A percentile compares a stretch with the other conserved stretches of the same genome.
These are phyloP conservation scores for Rhodomyrtus tomentosa DNA, from an alignment of 345 rosid genomes.

Conservation along the genomic window DNA sequence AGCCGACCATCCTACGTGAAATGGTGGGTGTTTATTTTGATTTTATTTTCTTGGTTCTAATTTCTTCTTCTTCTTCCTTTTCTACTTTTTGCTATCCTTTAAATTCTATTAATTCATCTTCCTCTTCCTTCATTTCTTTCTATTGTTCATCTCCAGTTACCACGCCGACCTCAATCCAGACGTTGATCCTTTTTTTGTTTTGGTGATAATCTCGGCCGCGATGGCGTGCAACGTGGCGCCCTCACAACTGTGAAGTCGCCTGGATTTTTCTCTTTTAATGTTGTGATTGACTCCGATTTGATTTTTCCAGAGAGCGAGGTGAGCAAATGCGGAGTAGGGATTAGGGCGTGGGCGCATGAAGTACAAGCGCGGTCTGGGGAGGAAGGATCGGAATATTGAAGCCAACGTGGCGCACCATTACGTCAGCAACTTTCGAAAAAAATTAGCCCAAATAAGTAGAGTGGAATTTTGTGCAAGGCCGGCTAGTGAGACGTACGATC, in stretches of 20 bases:
- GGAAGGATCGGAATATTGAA: neutral
- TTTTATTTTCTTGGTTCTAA: no score
- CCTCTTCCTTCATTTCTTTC: no score
- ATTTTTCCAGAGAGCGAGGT: neutral
- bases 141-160: no score
- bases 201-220: neutral
- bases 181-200: neutral
- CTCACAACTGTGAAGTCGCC: neutral
- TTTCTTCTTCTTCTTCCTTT: no score
- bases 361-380: neutral
- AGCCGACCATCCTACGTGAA: no score
- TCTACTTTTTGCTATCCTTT: no score
- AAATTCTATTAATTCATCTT: no score
- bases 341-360: neutral
- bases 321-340: neutral
- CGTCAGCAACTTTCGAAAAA: neutral
- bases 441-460: no score
- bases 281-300: neutral
- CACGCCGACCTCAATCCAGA: no score
- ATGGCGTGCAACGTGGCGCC: no score
- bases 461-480: neutral
- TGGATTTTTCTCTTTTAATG: neutral
- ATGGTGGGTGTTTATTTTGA: no score
- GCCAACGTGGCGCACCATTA: neutral
- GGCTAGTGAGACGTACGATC: no score